Evolutionary conservation across 2,329 filamentous ascomycete species (phyloP).

Genomic region (Diatrype stigma): DNA sequence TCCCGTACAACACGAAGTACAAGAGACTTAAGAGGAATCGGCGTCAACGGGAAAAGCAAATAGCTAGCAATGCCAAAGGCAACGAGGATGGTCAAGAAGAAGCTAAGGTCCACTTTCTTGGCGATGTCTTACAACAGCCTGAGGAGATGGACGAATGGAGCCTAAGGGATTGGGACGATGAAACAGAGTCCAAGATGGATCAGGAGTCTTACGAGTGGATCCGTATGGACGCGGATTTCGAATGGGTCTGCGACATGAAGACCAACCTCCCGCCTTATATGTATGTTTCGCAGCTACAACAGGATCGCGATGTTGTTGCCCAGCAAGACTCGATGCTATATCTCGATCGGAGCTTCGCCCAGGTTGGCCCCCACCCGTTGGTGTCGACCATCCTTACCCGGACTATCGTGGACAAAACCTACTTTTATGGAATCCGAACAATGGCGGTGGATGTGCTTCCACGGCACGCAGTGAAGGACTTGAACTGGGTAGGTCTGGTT

Average conservation of each 20-base stretch:
- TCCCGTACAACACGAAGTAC: slow-evolving; percentile 98
- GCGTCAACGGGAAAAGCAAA: slow-evolving; percentile 56
- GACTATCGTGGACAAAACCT: slow-evolving; percentile 85
- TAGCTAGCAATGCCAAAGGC: slow-evolving; percentile 35
- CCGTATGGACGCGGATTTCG: slow-evolving; percentile 94
- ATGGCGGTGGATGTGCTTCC: slow-evolving; percentile 78
- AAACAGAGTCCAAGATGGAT: slow-evolving; percentile 88
- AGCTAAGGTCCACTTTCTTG: slow-evolving; percentile 82
- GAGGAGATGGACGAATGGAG: slow-evolving; percentile 82
- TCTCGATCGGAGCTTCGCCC: slow-evolving; percentile 52
- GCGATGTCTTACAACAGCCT: slow-evolving; percentile 79
- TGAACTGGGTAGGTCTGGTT: slow-evolving; percentile 72
- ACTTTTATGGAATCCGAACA: slow-evolving; percentile 87
- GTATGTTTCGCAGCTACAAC: slow-evolving; percentile 95
- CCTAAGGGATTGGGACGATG: slow-evolving; percentile 81
- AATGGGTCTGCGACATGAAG: slow-evolving; percentile 89
- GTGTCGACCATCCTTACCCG: slow-evolving; percentile 85
- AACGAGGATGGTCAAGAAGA: slow-evolving; percentile 68
- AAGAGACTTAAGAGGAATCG: slow-evolving; percentile 87
- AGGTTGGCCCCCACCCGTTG: slow-evolving; percentile 62
- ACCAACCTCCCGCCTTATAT: slow-evolving; percentile 87
- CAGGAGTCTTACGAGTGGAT: slow-evolving; percentile 99
- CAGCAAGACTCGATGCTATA: slow-evolving; percentile 73
- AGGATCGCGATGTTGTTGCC: slow-evolving; percentile 95
- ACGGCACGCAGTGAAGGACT: slow-evolving; percentile 65